phyloP scores from a whole-genome alignment of 2,329 filamentous ascomycete genomes.

The Pseudocercospora musae region DNA sequence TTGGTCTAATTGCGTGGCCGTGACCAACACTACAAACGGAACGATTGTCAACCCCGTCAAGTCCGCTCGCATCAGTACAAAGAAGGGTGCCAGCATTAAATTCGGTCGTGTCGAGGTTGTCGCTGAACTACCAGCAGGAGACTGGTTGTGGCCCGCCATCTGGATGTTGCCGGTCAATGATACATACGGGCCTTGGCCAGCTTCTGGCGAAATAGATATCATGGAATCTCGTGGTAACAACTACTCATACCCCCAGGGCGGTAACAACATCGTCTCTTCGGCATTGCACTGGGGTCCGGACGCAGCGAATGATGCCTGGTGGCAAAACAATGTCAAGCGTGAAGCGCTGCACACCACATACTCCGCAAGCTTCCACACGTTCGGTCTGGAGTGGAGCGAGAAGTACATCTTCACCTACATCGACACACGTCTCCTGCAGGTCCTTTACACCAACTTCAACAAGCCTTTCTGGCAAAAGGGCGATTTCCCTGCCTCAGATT shows the following conservation, averaged over 20 bases:
- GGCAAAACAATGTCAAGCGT: slow-evolving; percentile 77
- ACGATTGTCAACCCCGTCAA: slow-evolving; percentile 74
- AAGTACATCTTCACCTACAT: slow-evolving; percentile 88
- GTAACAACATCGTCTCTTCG: slow-evolving; percentile 76
- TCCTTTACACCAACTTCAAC: slow-evolving; percentile 64
- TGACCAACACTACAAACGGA: slow-evolving; percentile 73
- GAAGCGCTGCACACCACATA: slow-evolving; percentile 73
- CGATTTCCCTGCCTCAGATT: slow-evolving; percentile 34
- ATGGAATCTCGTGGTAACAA: slow-evolving; percentile 80
- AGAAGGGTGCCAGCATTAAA: slow-evolving; percentile 66
- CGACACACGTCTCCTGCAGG: slow-evolving; percentile 74
- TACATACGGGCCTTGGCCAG: slow-evolving; percentile 73
- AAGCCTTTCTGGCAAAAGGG: slow-evolving; percentile 40
- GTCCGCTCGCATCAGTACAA: slow-evolving; percentile 76
- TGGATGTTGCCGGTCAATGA: slow-evolving; percentile 78
- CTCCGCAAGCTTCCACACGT: slow-evolving; percentile 66
- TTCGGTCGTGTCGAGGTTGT: slow-evolving; percentile 79
- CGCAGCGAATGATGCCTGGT: slow-evolving; percentile 70
- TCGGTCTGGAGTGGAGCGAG: slow-evolving; percentile 80
- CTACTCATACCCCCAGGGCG: slow-evolving; percentile 69
- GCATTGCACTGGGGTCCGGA: slow-evolving; percentile 81
- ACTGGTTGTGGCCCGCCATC: slow-evolving; percentile 91
- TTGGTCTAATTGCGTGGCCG: slow-evolving; percentile 61
- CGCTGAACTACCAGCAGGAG: slow-evolving; percentile 70
- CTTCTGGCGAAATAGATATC: slow-evolving; percentile 81